These are phyloP conservation scores for Thelonectria blattea DNA, from an alignment of 2,329 filamentous ascomycete species.

Conservation along the genomic window DNA sequence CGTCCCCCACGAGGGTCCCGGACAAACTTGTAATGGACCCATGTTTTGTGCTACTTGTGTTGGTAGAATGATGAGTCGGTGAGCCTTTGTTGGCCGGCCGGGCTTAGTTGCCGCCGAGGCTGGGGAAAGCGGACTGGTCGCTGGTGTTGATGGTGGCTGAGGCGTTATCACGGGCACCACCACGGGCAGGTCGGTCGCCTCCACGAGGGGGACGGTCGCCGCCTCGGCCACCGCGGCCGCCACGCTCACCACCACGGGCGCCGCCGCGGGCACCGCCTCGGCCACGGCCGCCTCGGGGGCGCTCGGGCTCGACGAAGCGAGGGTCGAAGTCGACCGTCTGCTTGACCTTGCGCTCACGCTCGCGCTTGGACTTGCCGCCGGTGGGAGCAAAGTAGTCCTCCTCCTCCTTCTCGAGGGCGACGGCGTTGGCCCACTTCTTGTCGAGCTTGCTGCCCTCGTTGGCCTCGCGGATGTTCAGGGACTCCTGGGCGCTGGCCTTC, in stretches of 20 bases:
- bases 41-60: constrained; percentile 12
- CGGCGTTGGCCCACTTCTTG: constrained; percentile 93
- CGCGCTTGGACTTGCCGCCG: constrained; percentile 79
- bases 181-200: constrained; percentile 30
- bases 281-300: constrained; percentile 56
- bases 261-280: constrained; percentile 55
- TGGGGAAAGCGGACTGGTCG: constrained; percentile 66
- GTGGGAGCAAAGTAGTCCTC: constrained; percentile 79
- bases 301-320: constrained; percentile 75
- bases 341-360: constrained; percentile 93
- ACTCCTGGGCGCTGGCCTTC: constrained; percentile 72
- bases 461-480: constrained; percentile 78
- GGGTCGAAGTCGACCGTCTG: constrained; percentile 87
- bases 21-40: constrained; percentile 36
- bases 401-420: constrained; percentile 70
- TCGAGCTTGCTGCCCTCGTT: constrained; percentile 89
- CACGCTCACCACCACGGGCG: constrained; percentile 51
- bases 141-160: constrained; percentile 61
- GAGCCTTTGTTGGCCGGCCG: constrained; percentile 23
- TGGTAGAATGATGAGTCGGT: constrained; percentile 26
- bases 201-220: constrained; percentile 29
- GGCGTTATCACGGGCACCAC: constrained; percentile 33
- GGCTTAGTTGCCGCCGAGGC: constrained; percentile 61
- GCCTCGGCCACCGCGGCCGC: constrained; percentile 33
- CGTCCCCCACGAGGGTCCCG: constrained; percentile 23